These are phyloP conservation scores for Pyrus bretschneideri DNA, from an alignment of 306 rosid species.

Conservation along the genomic window DNA sequence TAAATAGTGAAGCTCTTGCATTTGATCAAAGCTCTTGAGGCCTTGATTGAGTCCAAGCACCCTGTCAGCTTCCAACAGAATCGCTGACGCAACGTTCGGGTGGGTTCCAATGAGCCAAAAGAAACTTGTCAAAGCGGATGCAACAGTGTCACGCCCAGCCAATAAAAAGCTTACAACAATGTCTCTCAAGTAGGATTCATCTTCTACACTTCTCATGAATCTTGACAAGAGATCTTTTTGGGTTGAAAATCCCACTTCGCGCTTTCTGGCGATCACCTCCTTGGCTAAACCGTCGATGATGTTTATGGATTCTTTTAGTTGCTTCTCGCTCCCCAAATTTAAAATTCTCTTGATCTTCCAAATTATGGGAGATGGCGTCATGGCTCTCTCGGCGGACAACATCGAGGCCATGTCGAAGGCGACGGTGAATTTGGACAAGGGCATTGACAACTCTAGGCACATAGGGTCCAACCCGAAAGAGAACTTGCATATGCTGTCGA, in stretches of 20 bases:
- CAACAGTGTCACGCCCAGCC: slow-evolving; percentile 85
- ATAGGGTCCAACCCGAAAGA: slow-evolving; percentile 75
- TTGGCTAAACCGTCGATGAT: slow-evolving; percentile 46
- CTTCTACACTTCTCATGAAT: slow-evolving; percentile 50
- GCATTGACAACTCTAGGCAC: slow-evolving; percentile 52
- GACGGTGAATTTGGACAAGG: slow-evolving; percentile 52
- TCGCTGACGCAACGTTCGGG: slow-evolving; percentile 29
- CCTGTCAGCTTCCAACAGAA: slow-evolving; percentile 45
- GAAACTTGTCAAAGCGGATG: slow-evolving; percentile 71
- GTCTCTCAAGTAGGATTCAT: slow-evolving; percentile 63
- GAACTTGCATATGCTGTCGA: slow-evolving; percentile 58
- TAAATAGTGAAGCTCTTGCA: slow-evolving; percentile 48
- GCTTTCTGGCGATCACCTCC: slow-evolving; percentile 52
- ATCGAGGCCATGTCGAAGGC: slow-evolving; percentile 66
- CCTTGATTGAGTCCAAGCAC: slow-evolving; percentile 30
- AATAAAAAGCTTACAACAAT: slow-evolving; percentile 65
- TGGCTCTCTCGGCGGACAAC: slow-evolving; percentile 78
- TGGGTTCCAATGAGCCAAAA: slow-evolving; percentile 59
- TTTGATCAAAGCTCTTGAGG: slow-evolving; percentile 30
- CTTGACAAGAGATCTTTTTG: slow-evolving; percentile 63
- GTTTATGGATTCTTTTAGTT: slow-evolving; percentile 30
- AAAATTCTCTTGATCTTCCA: slow-evolving; percentile 71
- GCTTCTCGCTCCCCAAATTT: slow-evolving; percentile 58
- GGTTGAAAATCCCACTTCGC: slow-evolving; percentile 28
- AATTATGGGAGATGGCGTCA: slow-evolving; percentile 47